phyloP scores from a whole-genome alignment of 345 rosid species.

The Melaleuca quinquenervia region DNA sequence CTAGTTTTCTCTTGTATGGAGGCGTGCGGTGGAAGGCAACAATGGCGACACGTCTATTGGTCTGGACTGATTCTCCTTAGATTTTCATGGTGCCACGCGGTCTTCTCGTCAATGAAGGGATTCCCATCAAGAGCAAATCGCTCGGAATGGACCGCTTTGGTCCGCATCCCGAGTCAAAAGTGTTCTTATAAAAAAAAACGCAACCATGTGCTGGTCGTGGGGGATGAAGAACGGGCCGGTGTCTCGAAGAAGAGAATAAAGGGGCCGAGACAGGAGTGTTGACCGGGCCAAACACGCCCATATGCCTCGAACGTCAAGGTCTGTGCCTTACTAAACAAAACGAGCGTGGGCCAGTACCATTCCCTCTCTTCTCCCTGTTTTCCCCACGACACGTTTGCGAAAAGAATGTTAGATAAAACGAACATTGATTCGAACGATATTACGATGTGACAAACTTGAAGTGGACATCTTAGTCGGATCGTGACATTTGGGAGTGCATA shows the following conservation, averaged over 20 bases:
- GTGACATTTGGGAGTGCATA: not conserved
- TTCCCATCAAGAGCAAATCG: not conserved
- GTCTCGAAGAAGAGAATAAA: not conserved
- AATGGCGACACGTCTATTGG: not conserved
- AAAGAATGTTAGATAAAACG: not conserved
- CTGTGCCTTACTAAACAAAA: not conserved
- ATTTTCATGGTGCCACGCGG: not conserved
- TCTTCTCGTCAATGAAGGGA: not conserved
- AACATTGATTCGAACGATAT: not conserved
- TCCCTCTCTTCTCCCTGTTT: not conserved
- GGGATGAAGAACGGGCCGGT: not conserved
- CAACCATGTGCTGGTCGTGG: not conserved
- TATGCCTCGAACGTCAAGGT: not conserved
- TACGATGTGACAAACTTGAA: not conserved
- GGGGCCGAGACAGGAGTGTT: not conserved
- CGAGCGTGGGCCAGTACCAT: not conserved
- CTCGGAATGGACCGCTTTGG: rapidly evolving
- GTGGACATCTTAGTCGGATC: not conserved
- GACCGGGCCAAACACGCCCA: not conserved
- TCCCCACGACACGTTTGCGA: not conserved
- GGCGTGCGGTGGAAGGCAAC: not conserved
- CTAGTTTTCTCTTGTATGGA: not conserved
- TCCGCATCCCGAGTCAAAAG: not conserved
- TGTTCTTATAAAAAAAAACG: rapidly evolving
- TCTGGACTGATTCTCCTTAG: not conserved